Evolutionary conservation across 2,329 filamentous ascomycete species (phyloP).

Genomic region (Gliomastix tumulicola): DNA sequence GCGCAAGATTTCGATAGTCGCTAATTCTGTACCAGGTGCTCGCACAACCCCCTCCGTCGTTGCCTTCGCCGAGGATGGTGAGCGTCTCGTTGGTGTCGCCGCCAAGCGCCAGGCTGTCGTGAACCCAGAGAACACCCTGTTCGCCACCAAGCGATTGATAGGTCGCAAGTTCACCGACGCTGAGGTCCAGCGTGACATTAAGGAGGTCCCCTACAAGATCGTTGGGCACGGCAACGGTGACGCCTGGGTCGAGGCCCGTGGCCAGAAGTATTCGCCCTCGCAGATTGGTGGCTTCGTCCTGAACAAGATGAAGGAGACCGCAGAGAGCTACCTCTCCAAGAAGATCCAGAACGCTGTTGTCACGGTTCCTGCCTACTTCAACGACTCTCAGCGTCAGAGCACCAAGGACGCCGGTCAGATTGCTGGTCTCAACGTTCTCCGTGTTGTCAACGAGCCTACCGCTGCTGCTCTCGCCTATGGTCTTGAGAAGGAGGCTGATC

Average conservation of each 20-base stretch:
- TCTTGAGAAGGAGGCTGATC: conserved; percentile 88
- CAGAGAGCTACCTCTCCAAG: conserved; percentile 87
- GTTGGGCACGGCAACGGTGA: conserved; percentile 95
- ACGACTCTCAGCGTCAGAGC: conserved; percentile 94
- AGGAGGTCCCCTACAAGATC: conserved; percentile 98
- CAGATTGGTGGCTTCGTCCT: conserved; percentile 96
- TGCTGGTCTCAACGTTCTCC: conserved; percentile 89
- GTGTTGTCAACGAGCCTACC: conserved; percentile 97
- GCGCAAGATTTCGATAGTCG: neutral
- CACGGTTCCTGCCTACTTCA: conserved; percentile 97
- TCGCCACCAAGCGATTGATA: conserved; percentile 97
- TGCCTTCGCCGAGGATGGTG: conserved; percentile 89
- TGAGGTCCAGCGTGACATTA: conserved; percentile 94
- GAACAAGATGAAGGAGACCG: conserved; percentile 99
- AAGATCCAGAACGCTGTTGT: conserved; percentile 93
- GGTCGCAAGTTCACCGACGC: conserved; percentile 91
- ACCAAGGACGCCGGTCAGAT: conserved; percentile 99
- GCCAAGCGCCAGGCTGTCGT: conserved; percentile 98
- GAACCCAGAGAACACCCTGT: conserved; percentile 97
- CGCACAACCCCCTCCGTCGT: conserved; percentile 67
- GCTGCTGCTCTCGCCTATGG: conserved; percentile 93
- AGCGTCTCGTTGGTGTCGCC: conserved; percentile 93
- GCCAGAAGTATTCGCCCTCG: conserved; percentile 95
- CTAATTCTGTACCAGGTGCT: too few species aligned
- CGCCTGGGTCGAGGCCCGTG: conserved; percentile 90